phyloP scores from a whole-genome alignment of 2,329 filamentous ascomycete genomes.

The Endothia cerciana region DNA sequence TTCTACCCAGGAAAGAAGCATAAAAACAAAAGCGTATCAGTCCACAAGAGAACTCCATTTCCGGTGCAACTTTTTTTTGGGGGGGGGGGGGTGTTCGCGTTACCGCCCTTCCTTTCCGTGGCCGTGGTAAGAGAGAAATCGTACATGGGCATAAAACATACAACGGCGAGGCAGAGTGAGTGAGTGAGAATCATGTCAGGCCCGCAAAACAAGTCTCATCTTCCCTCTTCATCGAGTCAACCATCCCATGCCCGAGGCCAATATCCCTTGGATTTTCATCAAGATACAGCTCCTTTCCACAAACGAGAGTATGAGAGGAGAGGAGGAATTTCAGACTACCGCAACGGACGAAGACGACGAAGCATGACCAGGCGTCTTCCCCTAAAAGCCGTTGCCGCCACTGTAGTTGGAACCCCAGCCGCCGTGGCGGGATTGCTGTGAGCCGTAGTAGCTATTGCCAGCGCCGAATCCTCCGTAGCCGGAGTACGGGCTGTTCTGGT shows the following conservation, averaged over 20 bases:
- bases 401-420: conserved; percentile 65
- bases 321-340: conserved; percentile 14
- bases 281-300: conserved; percentile 13
- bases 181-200: conserved; percentile 19
- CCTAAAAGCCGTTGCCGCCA: conserved; percentile 25
- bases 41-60: conserved; percentile 9
- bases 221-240: conserved; percentile 15
- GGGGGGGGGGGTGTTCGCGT: conserved; percentile 17
- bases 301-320: conserved; percentile 1
- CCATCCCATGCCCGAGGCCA: conserved; percentile 4
- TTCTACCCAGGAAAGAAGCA: conserved; percentile 16
- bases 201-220: neutral
- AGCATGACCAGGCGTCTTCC: conserved; percentile 17
- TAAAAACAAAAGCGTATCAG: conserved; percentile 3
- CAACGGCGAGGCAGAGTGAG: conserved; percentile 14
- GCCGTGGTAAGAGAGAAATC: conserved; percentile 18
- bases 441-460: conserved; percentile 49
- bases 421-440: conserved; percentile 49
- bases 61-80: conserved; percentile 15
- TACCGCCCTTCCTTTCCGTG: conserved; percentile 21
- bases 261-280: conserved; percentile 19
- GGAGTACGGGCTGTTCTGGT: conserved; percentile 59
- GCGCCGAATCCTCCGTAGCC: conserved; percentile 56
- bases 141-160: conserved; percentile 20
- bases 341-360: conserved; percentile 19